Evolutionary conservation across 371 early-diverging fungal species (phyloP).

Genomic region (Mucor indicus): DNA sequence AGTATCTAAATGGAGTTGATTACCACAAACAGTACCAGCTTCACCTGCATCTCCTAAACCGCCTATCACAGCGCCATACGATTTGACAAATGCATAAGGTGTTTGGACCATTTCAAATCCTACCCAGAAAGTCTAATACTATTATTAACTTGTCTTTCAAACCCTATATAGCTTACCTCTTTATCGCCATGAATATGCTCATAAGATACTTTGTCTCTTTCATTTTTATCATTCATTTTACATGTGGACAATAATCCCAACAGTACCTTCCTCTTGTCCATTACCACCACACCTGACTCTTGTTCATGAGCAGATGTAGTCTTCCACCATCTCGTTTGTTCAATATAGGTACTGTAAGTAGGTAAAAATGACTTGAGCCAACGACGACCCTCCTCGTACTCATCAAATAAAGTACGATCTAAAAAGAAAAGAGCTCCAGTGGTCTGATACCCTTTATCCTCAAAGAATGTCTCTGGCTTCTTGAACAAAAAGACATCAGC

Average conservation of each 20-base stretch:
- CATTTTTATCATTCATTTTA: conserved; percentile 54
- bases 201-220: conserved; percentile 48
- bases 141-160: no score
- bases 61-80: conserved; percentile 54
- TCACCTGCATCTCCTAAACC: conserved; percentile 48
- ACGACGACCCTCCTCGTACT: conserved; percentile 27
- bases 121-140: conserved; percentile 51
- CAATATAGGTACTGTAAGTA: conserved; percentile 36
- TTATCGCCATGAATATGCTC: conserved; percentile 54
- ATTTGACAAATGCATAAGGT: conserved; percentile 52
- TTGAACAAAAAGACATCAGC: conserved; percentile 72
- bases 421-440: conserved; percentile 65
- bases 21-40: conserved; percentile 48
- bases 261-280: conserved; percentile 53
- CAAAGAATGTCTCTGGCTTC: conserved; percentile 57
- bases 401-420: conserved; percentile 55
- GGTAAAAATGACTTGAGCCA: conserved; percentile 52
- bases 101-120: conserved; percentile 59
- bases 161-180: conserved; percentile 47
- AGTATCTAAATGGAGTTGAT: conserved; percentile 44
- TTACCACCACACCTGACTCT: conserved; percentile 64
- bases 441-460: conserved; percentile 49
- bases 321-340: conserved; percentile 46
- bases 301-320: conserved; percentile 51
- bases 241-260: conserved; percentile 55